These are phyloP conservation scores for Mortierella alpina DNA, from an alignment of 192 early-diverging fungal genomes.

Conservation along the genomic window DNA sequence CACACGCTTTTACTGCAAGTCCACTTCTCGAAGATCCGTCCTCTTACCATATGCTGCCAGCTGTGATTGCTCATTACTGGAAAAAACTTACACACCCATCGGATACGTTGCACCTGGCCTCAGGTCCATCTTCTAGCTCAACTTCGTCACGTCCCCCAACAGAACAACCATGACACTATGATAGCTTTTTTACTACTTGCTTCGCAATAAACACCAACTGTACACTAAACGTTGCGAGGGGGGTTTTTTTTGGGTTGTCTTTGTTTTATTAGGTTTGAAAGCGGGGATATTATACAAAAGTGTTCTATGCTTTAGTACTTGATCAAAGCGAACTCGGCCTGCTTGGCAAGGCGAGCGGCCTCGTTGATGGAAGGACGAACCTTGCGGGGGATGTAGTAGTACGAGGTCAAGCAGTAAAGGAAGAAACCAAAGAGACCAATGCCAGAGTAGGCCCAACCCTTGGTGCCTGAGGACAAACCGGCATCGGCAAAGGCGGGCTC, in stretches of 20 bases:
- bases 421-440: conserved; percentile 49
- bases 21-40: no score
- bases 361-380: conserved; percentile 49
- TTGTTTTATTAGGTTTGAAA: conserved; percentile 7
- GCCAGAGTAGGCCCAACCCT: conserved; percentile 44
- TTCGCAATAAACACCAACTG: no score
- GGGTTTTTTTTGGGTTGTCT: neutral
- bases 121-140: no score
- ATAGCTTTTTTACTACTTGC: no score
- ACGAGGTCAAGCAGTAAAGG: conserved; percentile 30
- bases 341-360: conserved; percentile 45
- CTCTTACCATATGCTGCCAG: no score
- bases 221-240: no score
- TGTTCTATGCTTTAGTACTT: conserved; percentile 13
- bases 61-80: no score
- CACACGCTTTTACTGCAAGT: no score
- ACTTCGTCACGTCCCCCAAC: no score
- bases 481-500: conserved; percentile 28
- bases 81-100: no score
- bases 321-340: conserved; percentile 29
- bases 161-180: no score
- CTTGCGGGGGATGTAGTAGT: conserved; percentile 45
- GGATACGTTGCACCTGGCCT: no score
- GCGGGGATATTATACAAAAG: conserved; percentile 12
- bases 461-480: conserved; percentile 9